Percentiles rank a stretch among this genome's conserved stretches.
These are phyloP conservation scores for Inga oerstediana DNA, from an alignment of 306 rosid species.

Conservation along the genomic window DNA sequence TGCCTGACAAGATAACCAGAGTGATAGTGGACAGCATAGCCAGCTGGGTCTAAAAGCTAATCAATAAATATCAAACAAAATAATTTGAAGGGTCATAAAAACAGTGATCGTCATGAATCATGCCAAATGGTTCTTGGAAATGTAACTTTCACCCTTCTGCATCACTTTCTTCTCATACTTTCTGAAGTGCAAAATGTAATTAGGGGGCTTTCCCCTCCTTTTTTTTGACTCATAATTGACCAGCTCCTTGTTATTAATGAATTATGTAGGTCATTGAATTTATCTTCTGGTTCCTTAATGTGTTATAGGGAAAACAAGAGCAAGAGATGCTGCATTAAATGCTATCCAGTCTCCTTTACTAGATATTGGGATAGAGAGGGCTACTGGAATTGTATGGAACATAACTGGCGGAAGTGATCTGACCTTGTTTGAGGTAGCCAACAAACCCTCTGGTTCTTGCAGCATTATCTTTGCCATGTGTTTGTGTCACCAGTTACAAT, in stretches of 20 bases:
- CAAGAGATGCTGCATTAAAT: slow-evolving; percentile 98
- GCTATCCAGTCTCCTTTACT: slow-evolving; percentile 97
- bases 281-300: slow-evolving; percentile 33
- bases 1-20: neutral
- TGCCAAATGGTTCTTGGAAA: slow-evolving; percentile 11
- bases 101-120: neutral
- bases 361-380: slow-evolving; percentile 98
- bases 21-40: neutral
- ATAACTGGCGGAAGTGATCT: slow-evolving; percentile 97
- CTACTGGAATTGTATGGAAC: slow-evolving; percentile 99
- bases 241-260: slow-evolving; percentile 16
- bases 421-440: slow-evolving; percentile 85
- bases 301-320: slow-evolving; percentile 91
- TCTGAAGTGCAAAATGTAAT: neutral
- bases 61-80: neutral
- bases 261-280: slow-evolving; percentile 11
- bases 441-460: slow-evolving; percentile 22
- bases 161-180: slow-evolving; percentile 3
- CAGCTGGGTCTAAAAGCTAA: slow-evolving; percentile 29
- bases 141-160: neutral
- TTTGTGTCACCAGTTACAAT: slow-evolving; percentile 13
- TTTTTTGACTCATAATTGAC: slow-evolving; percentile 22
- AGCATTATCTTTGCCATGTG: slow-evolving; percentile 9
- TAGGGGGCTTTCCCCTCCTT: neutral
- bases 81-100: neutral